These are phyloP conservation scores for Austroboletus eburneus DNA, from an alignment of 768 basidiomycete genomes.

Conservation along the genomic window DNA sequence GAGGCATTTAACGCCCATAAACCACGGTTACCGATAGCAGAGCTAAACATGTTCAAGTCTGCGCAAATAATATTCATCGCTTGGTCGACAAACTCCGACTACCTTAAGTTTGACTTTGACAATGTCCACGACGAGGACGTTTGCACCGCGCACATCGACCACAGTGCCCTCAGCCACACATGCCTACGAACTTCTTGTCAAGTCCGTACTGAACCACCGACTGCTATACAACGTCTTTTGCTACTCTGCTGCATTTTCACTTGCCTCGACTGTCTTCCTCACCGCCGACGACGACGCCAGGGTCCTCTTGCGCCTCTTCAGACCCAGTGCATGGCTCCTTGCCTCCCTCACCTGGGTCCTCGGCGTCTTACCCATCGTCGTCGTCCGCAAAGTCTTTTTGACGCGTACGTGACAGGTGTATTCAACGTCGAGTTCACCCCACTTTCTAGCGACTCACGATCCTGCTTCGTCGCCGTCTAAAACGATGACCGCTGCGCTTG, in stretches of 20 bases:
- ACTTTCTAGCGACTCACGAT: slow-evolving; percentile 40
- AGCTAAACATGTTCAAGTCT: too few relatives aligned
- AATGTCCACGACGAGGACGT: slow-evolving; percentile 7
- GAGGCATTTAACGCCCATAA: too few relatives aligned
- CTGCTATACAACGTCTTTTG: slow-evolving; percentile 52
- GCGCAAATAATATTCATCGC: too few relatives aligned
- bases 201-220: slow-evolving; percentile 56
- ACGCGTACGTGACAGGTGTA: slow-evolving; percentile 52
- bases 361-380: slow-evolving; percentile 52
- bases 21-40: too few relatives aligned
- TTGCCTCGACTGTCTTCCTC: slow-evolving; percentile 38
- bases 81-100: too few relatives aligned
- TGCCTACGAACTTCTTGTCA: slow-evolving; percentile 63
- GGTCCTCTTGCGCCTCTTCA: slow-evolving; percentile 36
- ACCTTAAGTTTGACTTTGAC: too few relatives aligned
- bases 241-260: slow-evolving; percentile 46
- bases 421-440: background rate
- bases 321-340: slow-evolving; percentile 41
- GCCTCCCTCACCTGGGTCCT: slow-evolving; percentile 45
- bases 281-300: slow-evolving; percentile 12
- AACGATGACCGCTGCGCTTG: slow-evolving; percentile 41
- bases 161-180: slow-evolving; percentile 54
- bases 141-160: slow-evolving; percentile 44
- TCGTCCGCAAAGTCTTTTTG: slow-evolving; percentile 56
- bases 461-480: slow-evolving; percentile 49